A percentile compares a stretch with the other conserved stretches of the same genome.
Evolutionary conservation across 208 protist genomes (phyloP).

Genomic region (Trichomonas vaginalis): DNA sequence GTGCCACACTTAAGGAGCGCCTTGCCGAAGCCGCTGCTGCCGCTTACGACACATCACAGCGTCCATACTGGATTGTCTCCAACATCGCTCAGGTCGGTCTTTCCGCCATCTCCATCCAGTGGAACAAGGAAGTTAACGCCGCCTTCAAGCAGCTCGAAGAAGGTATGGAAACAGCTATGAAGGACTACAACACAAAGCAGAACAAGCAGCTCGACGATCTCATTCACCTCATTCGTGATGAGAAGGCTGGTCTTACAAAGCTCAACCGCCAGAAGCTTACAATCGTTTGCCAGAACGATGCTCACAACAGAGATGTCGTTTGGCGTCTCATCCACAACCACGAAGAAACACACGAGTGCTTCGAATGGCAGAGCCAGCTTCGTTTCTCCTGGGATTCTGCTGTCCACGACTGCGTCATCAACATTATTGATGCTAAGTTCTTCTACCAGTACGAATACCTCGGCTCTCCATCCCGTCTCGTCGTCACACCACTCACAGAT

Average conservation of each 20-base stretch:
- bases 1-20: conserved; percentile 54
- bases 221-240: conserved; percentile 68
- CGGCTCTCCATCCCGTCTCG: conserved; percentile 80
- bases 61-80: conserved; percentile 82
- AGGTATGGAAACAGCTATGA: conserved; percentile 85
- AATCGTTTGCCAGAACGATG: conserved; percentile 88
- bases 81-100: conserved; percentile 81
- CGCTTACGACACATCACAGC: conserved; percentile 52
- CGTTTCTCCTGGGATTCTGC: conserved; percentile 78
- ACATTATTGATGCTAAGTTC: conserved; percentile 84
- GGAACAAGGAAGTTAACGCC: conserved; percentile 80
- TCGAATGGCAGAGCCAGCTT: conserved; percentile 90
- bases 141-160: conserved; percentile 72
- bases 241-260: conserved; percentile 32
- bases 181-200: conserved; percentile 82
- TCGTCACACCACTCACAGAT: conserved; percentile 93
- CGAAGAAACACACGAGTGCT: conserved; percentile 49
- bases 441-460: conserved; percentile 91
- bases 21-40: conserved; percentile 65
- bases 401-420: conserved; percentile 65
- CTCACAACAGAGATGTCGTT: conserved; percentile 61
- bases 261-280: conserved; percentile 76
- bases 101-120: conserved; percentile 78
- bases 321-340: conserved; percentile 52
- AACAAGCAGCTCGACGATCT: conserved; percentile 69